These are phyloP conservation scores for Codiaeum variegatum DNA, from an alignment of 441 rosid genomes.

Conservation along the genomic window DNA sequence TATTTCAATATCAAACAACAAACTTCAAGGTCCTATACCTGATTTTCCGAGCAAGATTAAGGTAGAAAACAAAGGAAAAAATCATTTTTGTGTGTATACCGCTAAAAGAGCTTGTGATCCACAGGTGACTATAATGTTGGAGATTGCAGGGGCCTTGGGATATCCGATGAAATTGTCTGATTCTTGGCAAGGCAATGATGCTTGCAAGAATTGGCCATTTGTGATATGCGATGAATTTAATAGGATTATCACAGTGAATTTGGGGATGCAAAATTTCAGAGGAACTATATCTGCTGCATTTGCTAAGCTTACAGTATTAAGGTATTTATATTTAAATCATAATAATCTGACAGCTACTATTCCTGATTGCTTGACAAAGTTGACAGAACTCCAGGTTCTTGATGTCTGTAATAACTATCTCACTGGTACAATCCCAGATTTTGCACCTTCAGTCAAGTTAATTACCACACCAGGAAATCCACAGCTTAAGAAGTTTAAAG, in stretches of 20 bases:
- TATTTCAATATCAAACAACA: background rate
- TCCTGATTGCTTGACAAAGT: conserved; percentile 45
- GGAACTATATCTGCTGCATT: conserved; percentile 66
- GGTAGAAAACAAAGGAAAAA: background rate
- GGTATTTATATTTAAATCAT: conserved; percentile 26
- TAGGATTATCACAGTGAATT: conserved; percentile 1
- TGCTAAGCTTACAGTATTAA: conserved; percentile 40
- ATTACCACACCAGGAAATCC: background rate
- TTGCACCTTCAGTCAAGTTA: background rate
- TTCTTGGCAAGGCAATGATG: conserved; percentile 13
- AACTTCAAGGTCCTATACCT: background rate
- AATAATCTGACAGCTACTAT: background rate
- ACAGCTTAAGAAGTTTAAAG: background rate
- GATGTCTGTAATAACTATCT: conserved; percentile 68
- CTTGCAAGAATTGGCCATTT: conserved; percentile 11
- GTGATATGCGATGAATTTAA: background rate
- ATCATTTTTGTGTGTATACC: background rate
- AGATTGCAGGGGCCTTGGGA: conserved; percentile 2
- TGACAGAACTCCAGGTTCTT: conserved; percentile 41
- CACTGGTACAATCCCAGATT: background rate
- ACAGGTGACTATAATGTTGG: background rate
- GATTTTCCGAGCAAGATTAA: background rate
- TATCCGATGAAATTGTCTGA: conserved; percentile 12
- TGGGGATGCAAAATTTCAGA: background rate
- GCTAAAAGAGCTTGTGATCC: conserved; percentile 1